These are phyloP conservation scores for Berberis thunbergii DNA, from an alignment of 164 flowering plant species.

Conservation along the genomic window DNA sequence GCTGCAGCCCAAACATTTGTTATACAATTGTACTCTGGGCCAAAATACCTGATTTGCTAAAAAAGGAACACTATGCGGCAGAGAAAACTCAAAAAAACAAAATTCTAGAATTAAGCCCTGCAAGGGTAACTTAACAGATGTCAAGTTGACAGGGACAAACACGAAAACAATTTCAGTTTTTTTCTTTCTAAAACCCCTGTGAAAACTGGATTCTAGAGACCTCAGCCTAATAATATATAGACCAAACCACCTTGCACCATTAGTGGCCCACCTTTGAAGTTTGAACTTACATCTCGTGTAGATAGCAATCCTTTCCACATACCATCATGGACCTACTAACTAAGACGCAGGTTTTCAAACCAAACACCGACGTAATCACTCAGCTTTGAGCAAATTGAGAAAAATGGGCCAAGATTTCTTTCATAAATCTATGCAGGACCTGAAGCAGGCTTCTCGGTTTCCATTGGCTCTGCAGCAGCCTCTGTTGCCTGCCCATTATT, in stretches of 20 bases:
- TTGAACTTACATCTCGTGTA: too few relatives aligned
- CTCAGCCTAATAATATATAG: conserved; percentile 3
- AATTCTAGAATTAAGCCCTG: neutral
- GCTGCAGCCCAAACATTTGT: neutral
- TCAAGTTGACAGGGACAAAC: neutral
- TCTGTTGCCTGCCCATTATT: conserved; percentile 40
- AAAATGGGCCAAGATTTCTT: neutral
- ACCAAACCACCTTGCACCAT: conserved; percentile 2
- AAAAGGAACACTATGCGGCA: neutral
- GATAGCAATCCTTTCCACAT: too few relatives aligned
- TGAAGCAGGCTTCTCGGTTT: conserved; percentile 46
- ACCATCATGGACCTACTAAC: neutral
- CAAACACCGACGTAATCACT: neutral
- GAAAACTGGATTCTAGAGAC: conserved; percentile 22
- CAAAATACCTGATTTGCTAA: neutral
- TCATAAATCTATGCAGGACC: conserved; percentile 13
- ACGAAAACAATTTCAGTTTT: neutral
- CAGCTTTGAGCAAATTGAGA: neutral
- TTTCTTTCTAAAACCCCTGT: conserved; percentile 10
- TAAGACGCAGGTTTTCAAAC: neutral
- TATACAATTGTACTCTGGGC: neutral
- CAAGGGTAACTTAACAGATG: neutral
- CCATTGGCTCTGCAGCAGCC: conserved; percentile 63
- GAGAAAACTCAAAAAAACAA: neutral
- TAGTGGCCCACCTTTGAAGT: neutral